These are phyloP conservation scores for Solanum chiquidenum DNA, from an alignment of 257 asterid species.

Conservation along the genomic window DNA sequence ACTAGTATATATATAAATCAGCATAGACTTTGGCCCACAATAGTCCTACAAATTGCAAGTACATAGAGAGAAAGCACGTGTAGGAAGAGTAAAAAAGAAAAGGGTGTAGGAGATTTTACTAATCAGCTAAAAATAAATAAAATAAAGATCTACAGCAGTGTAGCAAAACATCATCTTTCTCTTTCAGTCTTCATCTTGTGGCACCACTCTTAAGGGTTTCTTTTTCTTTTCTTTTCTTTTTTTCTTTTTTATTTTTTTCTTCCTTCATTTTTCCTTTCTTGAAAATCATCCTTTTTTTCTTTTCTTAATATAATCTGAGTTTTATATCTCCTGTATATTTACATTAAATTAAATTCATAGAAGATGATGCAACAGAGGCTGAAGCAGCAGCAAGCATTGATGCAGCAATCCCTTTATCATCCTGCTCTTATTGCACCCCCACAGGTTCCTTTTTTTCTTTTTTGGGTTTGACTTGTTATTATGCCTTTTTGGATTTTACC, in stretches of 20 bases:
- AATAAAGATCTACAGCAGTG: neutral
- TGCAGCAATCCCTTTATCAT: constrained; percentile 80
- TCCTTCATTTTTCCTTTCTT: neutral
- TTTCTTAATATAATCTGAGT: neutral
- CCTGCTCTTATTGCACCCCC: constrained; percentile 68
- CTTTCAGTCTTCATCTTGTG: neutral
- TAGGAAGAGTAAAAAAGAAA: neutral
- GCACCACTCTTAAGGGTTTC: neutral
- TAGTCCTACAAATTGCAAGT: neutral
- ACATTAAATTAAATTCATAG: neutral
- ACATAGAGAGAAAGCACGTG: neutral
- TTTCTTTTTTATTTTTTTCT: neutral
- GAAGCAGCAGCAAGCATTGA: constrained; percentile 46
- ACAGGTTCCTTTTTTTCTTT: constrained; percentile 23
- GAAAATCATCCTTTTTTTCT: neutral
- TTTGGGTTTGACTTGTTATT: neutral
- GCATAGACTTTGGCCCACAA: neutral
- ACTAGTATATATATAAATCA: too few species aligned
- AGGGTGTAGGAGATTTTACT: neutral
- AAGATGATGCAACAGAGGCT: constrained; percentile 47
- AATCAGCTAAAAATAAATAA: neutral
- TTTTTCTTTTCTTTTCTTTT: constrained; percentile 12
- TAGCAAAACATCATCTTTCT: neutral
- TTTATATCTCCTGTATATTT: neutral
- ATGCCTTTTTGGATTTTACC: neutral